Conservation (phyloP, 73 alveolate genomes). For the Paramecium sonneborni region DNA sequence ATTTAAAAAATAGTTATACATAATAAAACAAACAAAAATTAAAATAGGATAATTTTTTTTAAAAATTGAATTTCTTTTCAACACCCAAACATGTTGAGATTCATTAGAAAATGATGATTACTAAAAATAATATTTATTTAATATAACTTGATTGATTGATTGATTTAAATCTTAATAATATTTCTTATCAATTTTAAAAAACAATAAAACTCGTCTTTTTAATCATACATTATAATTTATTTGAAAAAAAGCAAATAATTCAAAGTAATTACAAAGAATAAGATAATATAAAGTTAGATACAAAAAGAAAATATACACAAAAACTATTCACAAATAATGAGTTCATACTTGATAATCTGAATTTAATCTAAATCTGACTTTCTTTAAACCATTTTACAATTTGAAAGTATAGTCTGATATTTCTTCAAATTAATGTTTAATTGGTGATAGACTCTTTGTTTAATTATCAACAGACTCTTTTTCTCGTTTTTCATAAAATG, state of each 20-base stretch:
- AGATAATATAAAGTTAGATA: background rate
- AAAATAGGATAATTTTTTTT: no score
- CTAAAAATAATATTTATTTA: no score
- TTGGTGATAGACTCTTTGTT: background rate
- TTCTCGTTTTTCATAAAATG: background rate
- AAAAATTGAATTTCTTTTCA: no score
- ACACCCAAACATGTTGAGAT: no score
- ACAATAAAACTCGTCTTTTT: background rate
- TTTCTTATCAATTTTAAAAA: background rate
- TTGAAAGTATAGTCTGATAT: background rate
- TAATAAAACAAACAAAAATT: no score
- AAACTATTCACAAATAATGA: background rate
- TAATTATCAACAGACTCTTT: background rate
- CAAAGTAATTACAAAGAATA: background rate
- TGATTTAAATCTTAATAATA: background rate
- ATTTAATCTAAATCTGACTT: constrained; percentile 1
- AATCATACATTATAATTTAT: background rate
- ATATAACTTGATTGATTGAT: no score
- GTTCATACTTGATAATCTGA: constrained; percentile 1
- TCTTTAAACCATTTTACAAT: background rate
- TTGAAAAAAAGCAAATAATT: background rate
- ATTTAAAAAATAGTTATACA: no score
- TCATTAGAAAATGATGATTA: no score
- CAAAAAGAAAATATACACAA: background rate
- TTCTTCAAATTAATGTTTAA: background rate